Evolutionary conservation across 768 basidiomycete species (phyloP), one percentile per base, ranked within the genome.

Genomic region (Austroboletus eburneus): DNA sequence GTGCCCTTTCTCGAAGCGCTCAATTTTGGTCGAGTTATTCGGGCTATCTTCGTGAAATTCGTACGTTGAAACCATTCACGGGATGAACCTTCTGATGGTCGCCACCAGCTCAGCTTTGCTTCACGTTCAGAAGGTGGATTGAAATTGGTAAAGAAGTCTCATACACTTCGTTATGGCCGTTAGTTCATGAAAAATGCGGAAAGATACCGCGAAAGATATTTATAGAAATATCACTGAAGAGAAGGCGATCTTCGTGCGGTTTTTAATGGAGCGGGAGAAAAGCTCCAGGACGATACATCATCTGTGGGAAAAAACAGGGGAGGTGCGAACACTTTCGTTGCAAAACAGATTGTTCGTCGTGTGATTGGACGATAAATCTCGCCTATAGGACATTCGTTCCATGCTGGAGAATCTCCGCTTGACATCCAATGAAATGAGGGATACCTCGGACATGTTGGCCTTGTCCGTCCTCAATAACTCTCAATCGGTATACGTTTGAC

Each of bases 1-100:
- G 87, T 45, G 84, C 87, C 12, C 65, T 90, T 9, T 80, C 86
- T 14, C 72, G 86, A 40, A 89, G 87, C 58, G 79, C 87, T 8
- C 87, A 90, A 57, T 84, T 82, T 57, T 90, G 87, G 87, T 87
- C 87, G 4, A 87, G 85, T 46, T 89, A 88, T 63, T 90, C 87
- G 3, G 87, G 87, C 1, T 88, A 90, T 65, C 72, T 90, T 42
- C 78, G 87, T 36, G 86, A 89, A 72, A 73, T 86, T 46, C 78
- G 87, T 85, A 59, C 62, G 85, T 79, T 46, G 51, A 52, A 51
- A 56, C 23, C 47, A 45, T 30, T 43, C 40, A 23, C 43, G 36
- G 38, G 29, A 34, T 38, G 29, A 22, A 36, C 45, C 30, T 35
- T 47, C 40, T 64, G 59, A 68, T 59, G 51, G 55, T 50, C 45